Percentiles rank a stretch among this genome's conserved stretches.
Evolutionary conservation across 257 asterid genomes (phyloP).

Genomic region (Nicotiana obtusifolia): DNA sequence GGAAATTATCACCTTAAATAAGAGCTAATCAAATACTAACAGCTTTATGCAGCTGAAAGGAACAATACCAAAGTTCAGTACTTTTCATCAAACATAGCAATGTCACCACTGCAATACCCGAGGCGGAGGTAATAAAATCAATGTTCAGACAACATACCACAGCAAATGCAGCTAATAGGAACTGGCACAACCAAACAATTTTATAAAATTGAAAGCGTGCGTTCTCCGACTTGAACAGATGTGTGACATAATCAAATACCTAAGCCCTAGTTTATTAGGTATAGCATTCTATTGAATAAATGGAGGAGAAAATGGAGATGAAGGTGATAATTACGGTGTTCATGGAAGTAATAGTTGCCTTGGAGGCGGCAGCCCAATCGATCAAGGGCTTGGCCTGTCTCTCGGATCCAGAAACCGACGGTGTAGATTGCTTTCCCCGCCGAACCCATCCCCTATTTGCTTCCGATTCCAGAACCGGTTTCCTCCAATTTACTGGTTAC

Average conservation of each 20-base stretch:
- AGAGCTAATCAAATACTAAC: neutral
- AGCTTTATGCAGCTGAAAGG: neutral
- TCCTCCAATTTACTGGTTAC: neutral
- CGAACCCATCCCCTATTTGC: constrained; percentile 41
- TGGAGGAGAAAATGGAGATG: neutral
- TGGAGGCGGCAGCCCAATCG: constrained; percentile 97
- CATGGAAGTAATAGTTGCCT: constrained; percentile 76
- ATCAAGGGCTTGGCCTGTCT: constrained; percentile 97
- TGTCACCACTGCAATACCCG: neutral
- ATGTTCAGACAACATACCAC: neutral
- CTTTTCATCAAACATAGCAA: neutral
- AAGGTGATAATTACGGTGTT: constrained; percentile 43
- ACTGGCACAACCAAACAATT: neutral
- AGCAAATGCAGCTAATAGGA: neutral
- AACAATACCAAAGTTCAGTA: neutral
- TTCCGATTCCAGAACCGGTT: neutral
- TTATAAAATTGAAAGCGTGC: neutral
- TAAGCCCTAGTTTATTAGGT: neutral
- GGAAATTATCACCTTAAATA: neutral
- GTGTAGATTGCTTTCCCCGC: constrained; percentile 77
- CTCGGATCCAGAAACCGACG: constrained; percentile 95
- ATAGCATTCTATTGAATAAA: neutral
- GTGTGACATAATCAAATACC: neutral
- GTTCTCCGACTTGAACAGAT: neutral
- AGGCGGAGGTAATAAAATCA: neutral